These are phyloP conservation scores for Colletotrichum cuscutae DNA, from an alignment of 2,329 filamentous ascomycete genomes.

Conservation along the genomic window DNA sequence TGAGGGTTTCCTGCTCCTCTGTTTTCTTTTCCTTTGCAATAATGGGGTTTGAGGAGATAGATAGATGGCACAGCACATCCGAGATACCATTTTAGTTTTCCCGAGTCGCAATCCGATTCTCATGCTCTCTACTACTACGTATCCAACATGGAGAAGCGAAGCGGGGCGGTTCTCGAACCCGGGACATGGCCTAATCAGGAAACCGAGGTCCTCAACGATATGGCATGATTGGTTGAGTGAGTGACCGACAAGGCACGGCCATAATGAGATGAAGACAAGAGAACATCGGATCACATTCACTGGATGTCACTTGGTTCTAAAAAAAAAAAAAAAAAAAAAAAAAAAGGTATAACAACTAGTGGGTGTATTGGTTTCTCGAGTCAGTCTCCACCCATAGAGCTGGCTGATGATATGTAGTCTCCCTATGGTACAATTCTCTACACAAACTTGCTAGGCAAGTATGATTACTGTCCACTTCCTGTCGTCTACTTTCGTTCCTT, in stretches of 20 bases:
- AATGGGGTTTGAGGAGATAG: not conserved
- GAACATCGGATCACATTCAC: not conserved
- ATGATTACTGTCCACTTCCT: not conserved
- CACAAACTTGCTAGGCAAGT: not conserved
- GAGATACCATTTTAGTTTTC: constrained; percentile 31
- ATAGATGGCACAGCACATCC: constrained; percentile 29
- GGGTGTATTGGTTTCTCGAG: constrained; percentile 10
- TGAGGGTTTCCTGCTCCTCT: not conserved
- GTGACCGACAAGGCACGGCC: not conserved
- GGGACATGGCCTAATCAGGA: not conserved
- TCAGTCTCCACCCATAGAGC: not conserved
- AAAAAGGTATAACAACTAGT: not conserved
- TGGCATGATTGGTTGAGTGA: not conserved
- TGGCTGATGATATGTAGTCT: constrained; percentile 1
- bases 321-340: not conserved
- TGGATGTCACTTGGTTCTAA: not conserved
- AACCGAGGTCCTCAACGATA: not conserved
- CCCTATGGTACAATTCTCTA: constrained; percentile 6
- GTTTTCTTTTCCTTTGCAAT: not conserved
- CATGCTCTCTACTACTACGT: no score
- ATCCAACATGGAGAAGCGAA: not conserved
- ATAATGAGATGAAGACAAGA: not conserved
- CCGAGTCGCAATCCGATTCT: not conserved
- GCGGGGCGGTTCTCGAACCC: not conserved
- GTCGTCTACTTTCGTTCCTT: not conserved